These are phyloP conservation scores for Diaporthe humulicola DNA, from an alignment of 2,329 filamentous ascomycete species.

Conservation along the genomic window DNA sequence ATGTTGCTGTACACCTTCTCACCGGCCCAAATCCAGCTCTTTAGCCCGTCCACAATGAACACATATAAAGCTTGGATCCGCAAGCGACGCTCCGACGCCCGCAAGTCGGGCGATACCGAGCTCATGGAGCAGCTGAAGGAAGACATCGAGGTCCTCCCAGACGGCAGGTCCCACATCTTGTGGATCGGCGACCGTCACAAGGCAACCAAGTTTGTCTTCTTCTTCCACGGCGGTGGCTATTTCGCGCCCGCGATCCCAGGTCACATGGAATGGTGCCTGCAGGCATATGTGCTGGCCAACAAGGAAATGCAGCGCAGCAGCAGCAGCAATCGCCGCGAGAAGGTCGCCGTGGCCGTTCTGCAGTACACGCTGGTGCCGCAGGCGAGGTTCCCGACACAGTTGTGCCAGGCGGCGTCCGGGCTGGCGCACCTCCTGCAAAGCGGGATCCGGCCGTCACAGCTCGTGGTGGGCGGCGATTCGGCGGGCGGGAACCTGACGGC, in stretches of 20 bases:
- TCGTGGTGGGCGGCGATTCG: constrained; percentile 54
- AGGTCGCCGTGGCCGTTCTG: constrained; percentile 50
- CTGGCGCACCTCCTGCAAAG: constrained; percentile 48
- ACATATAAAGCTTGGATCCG: constrained; percentile 26
- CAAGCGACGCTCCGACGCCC: not conserved
- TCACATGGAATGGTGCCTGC: constrained; percentile 37
- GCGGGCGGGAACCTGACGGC: constrained; percentile 52
- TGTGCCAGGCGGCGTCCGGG: constrained; percentile 50
- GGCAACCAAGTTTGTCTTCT: constrained; percentile 33
- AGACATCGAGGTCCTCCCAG: constrained; percentile 34
- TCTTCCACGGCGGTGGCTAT: constrained; percentile 38
- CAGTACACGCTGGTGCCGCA: constrained; percentile 51
- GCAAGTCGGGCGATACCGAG: constrained; percentile 1
- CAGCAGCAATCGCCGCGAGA: constrained; percentile 27
- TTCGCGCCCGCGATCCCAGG: constrained; percentile 32
- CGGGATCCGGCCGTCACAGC: constrained; percentile 48
- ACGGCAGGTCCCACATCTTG: constrained; percentile 32
- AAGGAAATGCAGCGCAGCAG: not conserved
- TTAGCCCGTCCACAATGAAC: constrained; percentile 25
- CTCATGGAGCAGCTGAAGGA: constrained; percentile 32
- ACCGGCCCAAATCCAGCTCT: constrained; percentile 33
- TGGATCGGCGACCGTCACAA: constrained; percentile 37
- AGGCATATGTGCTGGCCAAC: constrained; percentile 34
- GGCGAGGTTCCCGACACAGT: constrained; percentile 49
- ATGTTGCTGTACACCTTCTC: constrained; percentile 35